Evolutionary conservation across 305 asterid species (phyloP).

Genomic region (Coffea humblotiana): DNA sequence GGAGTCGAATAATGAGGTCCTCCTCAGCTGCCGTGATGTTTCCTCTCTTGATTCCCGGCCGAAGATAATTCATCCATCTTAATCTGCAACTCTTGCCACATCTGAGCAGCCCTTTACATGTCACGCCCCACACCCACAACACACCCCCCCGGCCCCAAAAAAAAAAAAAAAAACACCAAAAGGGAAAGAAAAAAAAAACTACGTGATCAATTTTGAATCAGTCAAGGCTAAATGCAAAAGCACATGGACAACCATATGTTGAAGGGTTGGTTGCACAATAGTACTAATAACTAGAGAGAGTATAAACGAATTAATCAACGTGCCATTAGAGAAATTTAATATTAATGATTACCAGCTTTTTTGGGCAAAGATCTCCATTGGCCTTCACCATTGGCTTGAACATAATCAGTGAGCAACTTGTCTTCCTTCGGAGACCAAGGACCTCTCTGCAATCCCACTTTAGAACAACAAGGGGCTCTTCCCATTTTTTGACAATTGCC

Average conservation of each 20-base stretch:
- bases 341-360: conserved; percentile 21
- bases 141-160: too few species aligned
- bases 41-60: conserved; percentile 66
- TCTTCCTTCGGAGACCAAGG: conserved; percentile 32
- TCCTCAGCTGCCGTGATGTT: conserved; percentile 53
- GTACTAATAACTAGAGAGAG: background rate
- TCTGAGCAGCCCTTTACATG: conserved; percentile 42
- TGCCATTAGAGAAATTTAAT: background rate
- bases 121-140: background rate
- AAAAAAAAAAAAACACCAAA: too few species aligned
- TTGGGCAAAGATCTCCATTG: conserved; percentile 34
- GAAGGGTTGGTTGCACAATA: background rate
- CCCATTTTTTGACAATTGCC: conserved; percentile 17
- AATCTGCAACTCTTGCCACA: conserved; percentile 70
- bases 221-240: background rate
- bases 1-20: conserved; percentile 53
- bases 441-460: conserved; percentile 28
- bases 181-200: too few species aligned
- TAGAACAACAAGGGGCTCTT: conserved; percentile 32
- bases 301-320: background rate
- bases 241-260: background rate
- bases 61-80: conserved; percentile 67
- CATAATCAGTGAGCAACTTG: conserved; percentile 19
- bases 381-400: conserved; percentile 32
- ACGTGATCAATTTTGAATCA: background rate